phyloP scores from a whole-genome alignment of 768 basidiomycete species.

The Paxillus ammoniavirescens region DNA sequence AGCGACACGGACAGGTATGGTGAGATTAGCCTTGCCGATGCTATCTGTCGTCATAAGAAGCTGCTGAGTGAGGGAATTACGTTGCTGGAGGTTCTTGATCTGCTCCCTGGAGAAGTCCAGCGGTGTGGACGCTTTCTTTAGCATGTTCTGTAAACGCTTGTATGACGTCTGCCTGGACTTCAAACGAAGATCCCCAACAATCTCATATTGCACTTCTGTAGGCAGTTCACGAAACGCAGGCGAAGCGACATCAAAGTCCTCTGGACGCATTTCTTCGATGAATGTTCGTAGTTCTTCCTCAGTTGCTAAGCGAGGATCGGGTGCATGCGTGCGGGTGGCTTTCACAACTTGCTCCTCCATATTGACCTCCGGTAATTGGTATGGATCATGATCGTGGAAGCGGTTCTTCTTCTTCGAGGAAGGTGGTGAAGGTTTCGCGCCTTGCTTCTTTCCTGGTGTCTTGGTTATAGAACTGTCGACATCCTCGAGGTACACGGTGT shows the following conservation, averaged over 20 bases:
- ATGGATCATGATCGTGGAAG: conserved; percentile 85
- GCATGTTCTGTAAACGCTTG: conserved; percentile 88
- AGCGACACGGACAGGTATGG: conserved; percentile 91
- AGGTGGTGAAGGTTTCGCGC: conserved; percentile 37
- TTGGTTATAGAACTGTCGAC: conserved; percentile 53
- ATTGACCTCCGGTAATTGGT: conserved; percentile 84
- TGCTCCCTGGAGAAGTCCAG: conserved; percentile 97
- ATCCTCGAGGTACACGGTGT: conserved; percentile 89
- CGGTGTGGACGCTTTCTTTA: conserved; percentile 71
- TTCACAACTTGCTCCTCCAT: conserved; percentile 61
- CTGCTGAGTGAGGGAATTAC: conserved; percentile 92
- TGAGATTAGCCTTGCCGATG: conserved; percentile 85
- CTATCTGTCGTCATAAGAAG: conserved; percentile 88
- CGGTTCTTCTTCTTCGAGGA: conserved; percentile 59
- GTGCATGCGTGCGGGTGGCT: conserved; percentile 56
- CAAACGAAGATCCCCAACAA: conserved; percentile 91
- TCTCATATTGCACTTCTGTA: conserved; percentile 97
- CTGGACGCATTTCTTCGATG: conserved; percentile 94
- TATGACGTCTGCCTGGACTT: conserved; percentile 95
- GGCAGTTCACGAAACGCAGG: conserved; percentile 90
- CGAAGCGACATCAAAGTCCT: conserved; percentile 91
- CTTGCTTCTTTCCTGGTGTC: conserved; percentile 42
- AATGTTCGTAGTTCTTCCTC: conserved; percentile 92
- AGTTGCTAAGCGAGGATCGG: conserved; percentile 92
- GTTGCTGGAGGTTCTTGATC: conserved; percentile 84